Evolutionary conservation across 805 yeast species (phyloP).

Genomic region (Wickerhamomyces canadensis): DNA sequence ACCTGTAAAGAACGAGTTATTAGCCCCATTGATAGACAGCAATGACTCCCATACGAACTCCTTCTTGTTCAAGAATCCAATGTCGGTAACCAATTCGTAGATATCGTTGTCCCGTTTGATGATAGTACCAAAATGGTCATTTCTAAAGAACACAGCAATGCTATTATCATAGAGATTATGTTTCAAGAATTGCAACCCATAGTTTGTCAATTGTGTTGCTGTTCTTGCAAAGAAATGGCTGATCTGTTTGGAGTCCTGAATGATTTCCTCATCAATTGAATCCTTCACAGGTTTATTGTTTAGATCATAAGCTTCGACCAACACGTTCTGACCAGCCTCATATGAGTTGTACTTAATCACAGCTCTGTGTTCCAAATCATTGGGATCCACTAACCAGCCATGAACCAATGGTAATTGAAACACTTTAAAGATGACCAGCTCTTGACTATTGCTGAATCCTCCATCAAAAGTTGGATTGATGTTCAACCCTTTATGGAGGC

Average conservation of each 20-base stretch:
- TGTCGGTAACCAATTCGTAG: conserved; percentile 69
- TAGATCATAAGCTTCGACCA: conserved; percentile 42
- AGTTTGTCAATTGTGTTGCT: conserved; percentile 68
- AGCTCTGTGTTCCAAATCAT: conserved; percentile 27
- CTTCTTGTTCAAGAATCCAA: conserved; percentile 43
- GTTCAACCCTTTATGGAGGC: conserved; percentile 61
- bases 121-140: conserved; percentile 82
- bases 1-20: conserved; percentile 68
- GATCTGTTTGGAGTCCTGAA: conserved; percentile 30
- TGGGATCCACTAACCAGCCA: conserved; percentile 72
- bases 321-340: conserved; percentile 54
- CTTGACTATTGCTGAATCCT: conserved; percentile 46
- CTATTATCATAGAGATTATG: conserved; percentile 43
- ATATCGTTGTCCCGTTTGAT: conserved; percentile 43
- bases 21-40: conserved; percentile 57
- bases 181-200: conserved; percentile 51
- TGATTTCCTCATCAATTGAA: conserved; percentile 22
- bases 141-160: conserved; percentile 73
- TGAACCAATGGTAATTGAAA: conserved; percentile 65
- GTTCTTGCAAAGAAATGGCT: conserved; percentile 52
- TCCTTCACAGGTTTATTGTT: conserved; percentile 20
- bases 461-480: conserved; percentile 71
- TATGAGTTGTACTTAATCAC: conserved; percentile 40
- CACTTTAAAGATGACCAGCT: conserved; percentile 49
- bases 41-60: conserved; percentile 82